Evolutionary conservation across 805 yeast species (phyloP).

Genomic region (Wickerhamiella vanderwaltii): DNA sequence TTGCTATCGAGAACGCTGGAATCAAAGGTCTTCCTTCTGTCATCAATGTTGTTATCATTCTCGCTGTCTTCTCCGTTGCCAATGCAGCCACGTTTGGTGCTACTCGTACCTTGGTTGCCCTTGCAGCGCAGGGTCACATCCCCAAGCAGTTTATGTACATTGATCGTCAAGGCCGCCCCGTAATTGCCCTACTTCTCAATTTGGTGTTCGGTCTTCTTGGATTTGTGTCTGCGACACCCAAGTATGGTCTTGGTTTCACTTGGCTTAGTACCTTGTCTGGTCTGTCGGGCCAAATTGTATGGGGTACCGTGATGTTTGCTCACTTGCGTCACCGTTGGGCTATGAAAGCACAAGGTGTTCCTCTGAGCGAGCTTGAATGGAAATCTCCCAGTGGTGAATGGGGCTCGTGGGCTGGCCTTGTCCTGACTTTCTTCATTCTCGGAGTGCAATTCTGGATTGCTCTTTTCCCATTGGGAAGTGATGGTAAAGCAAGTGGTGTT

Average conservation of each 20-base stretch:
- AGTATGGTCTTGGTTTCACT: slow-evolving; percentile 41
- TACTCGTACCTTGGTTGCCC: slow-evolving; percentile 54
- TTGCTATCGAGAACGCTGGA: slow-evolving; percentile 56
- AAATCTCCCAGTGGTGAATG: slow-evolving; percentile 52
- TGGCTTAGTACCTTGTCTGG: slow-evolving; percentile 76
- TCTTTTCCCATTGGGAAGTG: slow-evolving; percentile 51
- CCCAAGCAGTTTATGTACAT: slow-evolving; percentile 53
- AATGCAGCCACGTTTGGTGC: slow-evolving; percentile 61
- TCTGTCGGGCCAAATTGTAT: slow-evolving; percentile 61
- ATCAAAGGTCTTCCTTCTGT: slow-evolving; percentile 55
- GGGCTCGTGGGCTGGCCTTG: slow-evolving; percentile 55
- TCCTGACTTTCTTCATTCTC: slow-evolving; percentile 47
- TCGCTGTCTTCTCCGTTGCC: slow-evolving; percentile 61
- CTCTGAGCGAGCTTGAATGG: slow-evolving; percentile 55
- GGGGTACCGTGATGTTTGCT: slow-evolving; percentile 62
- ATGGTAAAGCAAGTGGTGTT: slow-evolving; percentile 25
- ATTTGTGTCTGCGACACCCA: slow-evolving; percentile 49
- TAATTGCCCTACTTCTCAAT: slow-evolving; percentile 41
- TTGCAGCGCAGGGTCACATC: slow-evolving; percentile 54
- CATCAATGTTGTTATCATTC: slow-evolving; percentile 57
- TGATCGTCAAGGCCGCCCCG: slow-evolving; percentile 64
- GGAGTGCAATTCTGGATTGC: slow-evolving; percentile 78
- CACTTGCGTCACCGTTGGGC: slow-evolving; percentile 60
- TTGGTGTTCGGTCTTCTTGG: slow-evolving; percentile 41
- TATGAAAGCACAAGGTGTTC: slow-evolving; percentile 51